Evolutionary conservation across 129 eudicot genomes (phyloP).

Genomic region (Centaurea solstitialis): DNA sequence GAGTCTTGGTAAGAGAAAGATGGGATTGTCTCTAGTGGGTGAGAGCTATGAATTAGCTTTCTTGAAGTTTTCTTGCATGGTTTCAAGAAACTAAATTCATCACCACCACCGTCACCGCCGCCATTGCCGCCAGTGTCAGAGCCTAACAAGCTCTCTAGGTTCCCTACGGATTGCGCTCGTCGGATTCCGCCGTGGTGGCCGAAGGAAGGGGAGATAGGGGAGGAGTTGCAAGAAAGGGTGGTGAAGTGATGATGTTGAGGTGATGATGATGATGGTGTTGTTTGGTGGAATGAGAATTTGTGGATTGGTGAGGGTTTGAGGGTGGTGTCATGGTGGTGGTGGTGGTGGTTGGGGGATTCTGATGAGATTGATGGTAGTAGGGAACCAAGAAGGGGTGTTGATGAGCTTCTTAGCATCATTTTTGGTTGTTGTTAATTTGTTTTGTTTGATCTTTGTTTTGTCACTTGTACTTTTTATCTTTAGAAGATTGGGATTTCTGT

Average conservation of each 20-base stretch:
- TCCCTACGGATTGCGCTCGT: conserved; percentile 76
- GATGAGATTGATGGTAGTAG: conserved; percentile 58
- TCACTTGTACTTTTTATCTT: conserved; percentile 8
- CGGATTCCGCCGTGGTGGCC: conserved; percentile 23
- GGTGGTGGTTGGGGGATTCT: conserved; percentile 49
- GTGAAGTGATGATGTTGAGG: conserved; percentile 33
- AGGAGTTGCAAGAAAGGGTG: conserved; percentile 42
- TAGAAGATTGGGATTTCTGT: neutral
- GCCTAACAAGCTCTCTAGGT: conserved; percentile 49
- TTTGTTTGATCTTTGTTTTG: conserved; percentile 1
- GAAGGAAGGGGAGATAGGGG: conserved; percentile 50
- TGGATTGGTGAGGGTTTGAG: conserved; percentile 37
- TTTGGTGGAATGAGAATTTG: conserved; percentile 40
- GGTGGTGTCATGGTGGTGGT: conserved; percentile 36
- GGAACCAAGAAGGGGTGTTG: conserved; percentile 88
- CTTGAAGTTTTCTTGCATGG: conserved; percentile 37
- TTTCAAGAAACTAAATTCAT: conserved; percentile 38
- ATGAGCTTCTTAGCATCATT: conserved; percentile 82
- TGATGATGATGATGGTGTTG: conserved; percentile 2
- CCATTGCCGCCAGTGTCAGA: conserved; percentile 1
- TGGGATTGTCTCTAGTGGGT: conserved; percentile 65
- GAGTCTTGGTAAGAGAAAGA: conserved; percentile 56
- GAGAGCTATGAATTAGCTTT: conserved; percentile 25
- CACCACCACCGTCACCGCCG: conserved; percentile 10
- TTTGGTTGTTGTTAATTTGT: neutral